Conservation (phyloP, 331 rosid species). For the Dryas integrifolia region DNA sequence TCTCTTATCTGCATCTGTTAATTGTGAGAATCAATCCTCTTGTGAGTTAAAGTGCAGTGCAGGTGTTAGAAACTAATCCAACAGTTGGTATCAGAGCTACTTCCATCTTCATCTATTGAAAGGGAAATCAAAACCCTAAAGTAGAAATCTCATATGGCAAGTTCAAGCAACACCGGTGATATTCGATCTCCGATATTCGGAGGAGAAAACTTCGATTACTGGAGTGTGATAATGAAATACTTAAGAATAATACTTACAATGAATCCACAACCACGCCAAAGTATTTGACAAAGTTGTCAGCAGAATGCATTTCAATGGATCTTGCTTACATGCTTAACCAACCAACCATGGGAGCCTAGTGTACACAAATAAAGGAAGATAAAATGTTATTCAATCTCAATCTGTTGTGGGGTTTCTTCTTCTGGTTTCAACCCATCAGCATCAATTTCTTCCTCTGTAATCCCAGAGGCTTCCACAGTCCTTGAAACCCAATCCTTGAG, state of each 20-base stretch:
- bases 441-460: conserved; percentile 51
- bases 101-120: no score
- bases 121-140: no score
- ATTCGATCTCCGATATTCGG: no score
- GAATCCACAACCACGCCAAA: not conserved
- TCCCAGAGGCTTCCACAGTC: conserved; percentile 75
- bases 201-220: no score
- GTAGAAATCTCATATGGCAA: no score
- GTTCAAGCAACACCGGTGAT: no score
- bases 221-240: not conserved
- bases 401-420: conserved; percentile 59
- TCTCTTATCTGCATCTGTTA: no score
- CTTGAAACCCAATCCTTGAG: conserved; percentile 85
- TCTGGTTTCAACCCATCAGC: conserved; percentile 40
- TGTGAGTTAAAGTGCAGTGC: no score
- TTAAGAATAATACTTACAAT: not conserved
- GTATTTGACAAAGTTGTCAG: not conserved
- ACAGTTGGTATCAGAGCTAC: no score
- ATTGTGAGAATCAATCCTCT: no score
- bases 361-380: not conserved
- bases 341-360: not conserved
- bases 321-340: conserved; percentile 6
- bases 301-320: not conserved
- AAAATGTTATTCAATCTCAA: conserved; percentile 57
- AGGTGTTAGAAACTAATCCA: no score